Evolutionary conservation across 1,284 basidiomycete species (phyloP).

Genomic region (Sporisorium scitamineum): DNA sequence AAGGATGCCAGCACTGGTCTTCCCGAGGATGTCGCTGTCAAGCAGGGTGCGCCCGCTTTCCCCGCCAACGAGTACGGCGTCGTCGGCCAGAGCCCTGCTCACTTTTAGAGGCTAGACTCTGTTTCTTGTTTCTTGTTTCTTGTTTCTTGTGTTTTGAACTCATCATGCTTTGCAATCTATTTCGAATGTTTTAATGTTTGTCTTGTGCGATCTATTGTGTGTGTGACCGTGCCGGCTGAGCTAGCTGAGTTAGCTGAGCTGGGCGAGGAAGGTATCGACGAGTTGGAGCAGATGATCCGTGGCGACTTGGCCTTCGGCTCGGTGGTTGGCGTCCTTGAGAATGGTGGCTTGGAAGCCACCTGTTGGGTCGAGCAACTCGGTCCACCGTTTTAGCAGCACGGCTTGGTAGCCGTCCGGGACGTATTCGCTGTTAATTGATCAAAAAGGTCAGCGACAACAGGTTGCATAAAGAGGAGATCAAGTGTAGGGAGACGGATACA

Average conservation of each 20-base stretch:
- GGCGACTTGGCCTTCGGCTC: conserved; percentile 46
- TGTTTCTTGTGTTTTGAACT: neutral
- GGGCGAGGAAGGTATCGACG: conserved; percentile 27
- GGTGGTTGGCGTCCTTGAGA: conserved; percentile 56
- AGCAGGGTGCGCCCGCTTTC: conserved; percentile 43
- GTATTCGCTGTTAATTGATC: conserved; percentile 45
- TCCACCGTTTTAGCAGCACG: conserved; percentile 45
- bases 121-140: neutral
- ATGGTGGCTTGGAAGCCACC: conserved; percentile 37
- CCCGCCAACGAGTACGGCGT: conserved; percentile 39
- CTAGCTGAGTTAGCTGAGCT: conserved; percentile 2
- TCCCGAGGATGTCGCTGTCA: conserved; percentile 28
- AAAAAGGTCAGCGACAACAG: neutral
- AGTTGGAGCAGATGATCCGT: conserved; percentile 40
- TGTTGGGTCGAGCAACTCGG: conserved; percentile 16
- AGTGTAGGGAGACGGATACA: conserved; percentile 19
- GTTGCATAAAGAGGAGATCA: neutral
- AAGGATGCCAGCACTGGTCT: conserved; percentile 33
- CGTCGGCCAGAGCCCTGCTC: conserved; percentile 40
- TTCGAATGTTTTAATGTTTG: conserved; percentile 6
- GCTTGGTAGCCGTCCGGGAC: conserved; percentile 28
- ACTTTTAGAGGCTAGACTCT: conserved; percentile 11
- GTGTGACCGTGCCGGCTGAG: too few species aligned
- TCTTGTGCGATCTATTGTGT: neutral
- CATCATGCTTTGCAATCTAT: neutral